Conservation (phyloP, 257 asterid species). For the Plantago elongata region DNA sequence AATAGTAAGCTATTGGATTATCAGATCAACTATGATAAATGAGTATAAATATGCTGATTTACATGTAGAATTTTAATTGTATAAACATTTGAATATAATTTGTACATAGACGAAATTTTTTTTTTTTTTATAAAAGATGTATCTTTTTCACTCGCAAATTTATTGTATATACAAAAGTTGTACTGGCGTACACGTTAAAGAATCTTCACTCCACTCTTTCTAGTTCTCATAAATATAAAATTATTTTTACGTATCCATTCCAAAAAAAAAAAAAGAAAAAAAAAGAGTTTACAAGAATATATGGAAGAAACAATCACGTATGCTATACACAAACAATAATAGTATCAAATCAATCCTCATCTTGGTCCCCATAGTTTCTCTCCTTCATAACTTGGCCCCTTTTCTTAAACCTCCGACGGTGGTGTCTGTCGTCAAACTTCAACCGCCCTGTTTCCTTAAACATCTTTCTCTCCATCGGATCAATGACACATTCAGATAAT, state of each 20-base stretch:
- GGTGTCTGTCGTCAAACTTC: conserved; percentile 43
- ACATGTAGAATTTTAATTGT: too few relatives aligned
- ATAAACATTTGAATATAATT: too few relatives aligned
- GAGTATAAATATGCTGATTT: too few relatives aligned
- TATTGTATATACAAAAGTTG: neutral
- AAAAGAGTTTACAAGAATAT: neutral
- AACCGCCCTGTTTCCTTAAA: conserved; percentile 67
- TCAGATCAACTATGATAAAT: too few relatives aligned
- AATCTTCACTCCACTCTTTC: conserved; percentile 16
- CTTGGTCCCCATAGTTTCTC: conserved; percentile 35
- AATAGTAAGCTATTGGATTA: too few relatives aligned
- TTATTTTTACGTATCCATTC: conserved; percentile 19
- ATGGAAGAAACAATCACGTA: conserved; percentile 8
- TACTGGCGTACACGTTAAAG: conserved; percentile 18
- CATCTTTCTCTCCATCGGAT: conserved; percentile 35
- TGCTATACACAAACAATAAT: conserved; percentile 15
- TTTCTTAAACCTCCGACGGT: conserved; percentile 37
- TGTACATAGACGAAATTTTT: too few relatives aligned
- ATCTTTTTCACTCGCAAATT: neutral
- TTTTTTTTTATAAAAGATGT: too few relatives aligned
- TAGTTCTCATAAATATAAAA: neutral
- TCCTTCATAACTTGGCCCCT: conserved; percentile 30
- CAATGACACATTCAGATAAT: conserved; percentile 65
- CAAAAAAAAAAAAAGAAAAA: conserved; percentile 1
- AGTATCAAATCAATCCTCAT: conserved; percentile 28